Base-by-base conservation (phyloP, 768 basidiomycete genomes). In the Amanita fuliginea region DNA sequence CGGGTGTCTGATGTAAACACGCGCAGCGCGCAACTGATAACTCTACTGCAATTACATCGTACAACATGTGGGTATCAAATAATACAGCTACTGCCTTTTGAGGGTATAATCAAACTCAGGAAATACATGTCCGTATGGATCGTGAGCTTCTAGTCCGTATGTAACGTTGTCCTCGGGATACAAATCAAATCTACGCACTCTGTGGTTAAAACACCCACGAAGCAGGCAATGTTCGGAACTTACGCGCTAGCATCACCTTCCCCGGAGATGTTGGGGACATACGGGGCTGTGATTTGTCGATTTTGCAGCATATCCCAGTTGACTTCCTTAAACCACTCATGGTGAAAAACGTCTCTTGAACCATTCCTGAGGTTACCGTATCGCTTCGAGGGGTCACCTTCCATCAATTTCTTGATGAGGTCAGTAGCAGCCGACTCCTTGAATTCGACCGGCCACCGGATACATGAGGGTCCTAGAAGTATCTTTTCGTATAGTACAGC, bases 181-280 rank as follows among this genome's bases (percentile, higher is more conserved):
- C 42, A 68, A 70, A 56, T 89, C 87, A 55, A 89, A 90, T 18
- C 86, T 89, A 56, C 6, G 42, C 46, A 24, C 33, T 32, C 19
- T 9, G 18, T 42, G 40, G 51, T 28, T 21, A 48, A 3, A 7
- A 46, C 58, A 49, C 43, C 57, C 32, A 48, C 50, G 14, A 10
- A 46, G 51, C 34, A 35, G 19, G 19, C n/a, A 42, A 50, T 21
- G 21, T 7, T 47, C 33, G 32, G 26, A 37, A 78, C 86, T 64
- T 62, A 89, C 86, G 86, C 86, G 80, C 88, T 92, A 4, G 95
- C 87, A 64, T 99, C 96, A 1, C 96, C 96, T 9, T 97, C 96
- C 7, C 91, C 84, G 30, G 71, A 77, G 42, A 97, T 91, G 62
- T 85, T 85, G 10, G 96, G 96, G 45, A 97, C 69, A 67, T 96